Percentiles rank a stretch among this genome's conserved stretches.
Evolutionary conservation across 139 green algal species (phyloP).

Genomic region (Chloropicon primus): DNA sequence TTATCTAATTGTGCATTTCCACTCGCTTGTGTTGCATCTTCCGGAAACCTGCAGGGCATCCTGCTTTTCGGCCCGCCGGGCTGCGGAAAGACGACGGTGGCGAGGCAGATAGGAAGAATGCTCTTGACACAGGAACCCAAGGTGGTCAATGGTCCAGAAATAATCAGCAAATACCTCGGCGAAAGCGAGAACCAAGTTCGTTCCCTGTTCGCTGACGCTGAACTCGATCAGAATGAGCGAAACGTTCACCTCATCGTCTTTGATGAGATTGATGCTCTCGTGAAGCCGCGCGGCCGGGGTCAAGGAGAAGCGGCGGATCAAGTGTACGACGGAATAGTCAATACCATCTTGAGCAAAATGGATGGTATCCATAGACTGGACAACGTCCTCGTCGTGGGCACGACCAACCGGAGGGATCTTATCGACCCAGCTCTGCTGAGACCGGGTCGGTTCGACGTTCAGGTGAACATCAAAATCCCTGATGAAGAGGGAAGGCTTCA

Average conservation of each 20-base stretch:
- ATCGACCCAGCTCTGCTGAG: neutral
- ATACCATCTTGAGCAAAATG: neutral
- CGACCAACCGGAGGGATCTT: neutral
- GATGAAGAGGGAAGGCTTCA: neutral
- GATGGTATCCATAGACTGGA: neutral
- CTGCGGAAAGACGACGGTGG: neutral
- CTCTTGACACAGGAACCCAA: neutral
- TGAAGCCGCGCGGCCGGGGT: neutral
- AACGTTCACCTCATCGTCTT: neutral
- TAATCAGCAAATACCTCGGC: neutral
- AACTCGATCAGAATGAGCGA: neutral
- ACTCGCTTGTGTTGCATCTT: too few relatives aligned
- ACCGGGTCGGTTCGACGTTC: neutral
- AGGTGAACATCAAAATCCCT: neutral
- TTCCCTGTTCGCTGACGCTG: neutral
- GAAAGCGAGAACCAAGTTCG: neutral
- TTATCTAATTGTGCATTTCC: too few relatives aligned
- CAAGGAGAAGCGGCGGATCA: neutral
- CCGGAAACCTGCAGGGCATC: neutral
- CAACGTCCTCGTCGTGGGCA: conserved; percentile 1
- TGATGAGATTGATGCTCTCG: neutral
- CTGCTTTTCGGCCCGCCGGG: neutral
- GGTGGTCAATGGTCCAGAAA: neutral
- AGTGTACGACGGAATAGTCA: conserved; percentile 1
- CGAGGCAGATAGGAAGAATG: neutral